Percentiles rank a stretch among this genome's conserved stretches.
Conservation (phyloP, 371 early-diverging fungal species). For the Rhizomucor pusillus region DNA sequence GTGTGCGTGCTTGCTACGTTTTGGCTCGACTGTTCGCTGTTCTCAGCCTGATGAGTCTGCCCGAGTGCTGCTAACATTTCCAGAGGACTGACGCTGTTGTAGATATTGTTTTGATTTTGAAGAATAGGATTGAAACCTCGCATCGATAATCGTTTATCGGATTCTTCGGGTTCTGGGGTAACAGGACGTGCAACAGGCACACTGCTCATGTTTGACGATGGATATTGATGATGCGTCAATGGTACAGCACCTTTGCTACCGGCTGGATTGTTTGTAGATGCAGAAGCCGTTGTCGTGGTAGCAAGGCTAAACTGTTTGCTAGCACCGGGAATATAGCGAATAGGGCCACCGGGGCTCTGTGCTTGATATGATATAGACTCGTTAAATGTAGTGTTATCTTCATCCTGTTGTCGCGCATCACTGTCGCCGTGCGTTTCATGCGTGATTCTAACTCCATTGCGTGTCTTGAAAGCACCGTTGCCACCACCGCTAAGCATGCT, state of each 20-base stretch:
- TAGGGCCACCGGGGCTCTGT: slow-evolving; percentile 20
- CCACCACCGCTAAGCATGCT: slow-evolving; percentile 13
- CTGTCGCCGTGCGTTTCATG: slow-evolving; percentile 21
- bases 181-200: slow-evolving; percentile 42
- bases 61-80: slow-evolving; percentile 40
- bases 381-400: slow-evolving; percentile 10
- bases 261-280: slow-evolving; percentile 21
- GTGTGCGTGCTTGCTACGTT: slow-evolving; percentile 6
- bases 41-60: slow-evolving; percentile 20
- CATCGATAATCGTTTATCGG: slow-evolving; percentile 8
- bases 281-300: slow-evolving; percentile 28
- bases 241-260: slow-evolving; percentile 16
- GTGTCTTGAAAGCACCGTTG: slow-evolving; percentile 3
- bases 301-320: slow-evolving; percentile 31
- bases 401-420: slow-evolving; percentile 5
- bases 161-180: slow-evolving; percentile 14
- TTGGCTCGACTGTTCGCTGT: slow-evolving; percentile 7
- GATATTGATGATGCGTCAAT: slow-evolving; percentile 35
- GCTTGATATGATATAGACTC: slow-evolving; percentile 30
- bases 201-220: slow-evolving; percentile 34
- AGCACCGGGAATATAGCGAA: slow-evolving; percentile 34
- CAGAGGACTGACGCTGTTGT: slow-evolving; percentile 37
- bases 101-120: slow-evolving; percentile 16
- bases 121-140: slow-evolving; percentile 5
- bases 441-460: slow-evolving; percentile 13